Conservation (phyloP, 176 grass and related monocot genomes). For the Bonia amplexicaulis region DNA sequence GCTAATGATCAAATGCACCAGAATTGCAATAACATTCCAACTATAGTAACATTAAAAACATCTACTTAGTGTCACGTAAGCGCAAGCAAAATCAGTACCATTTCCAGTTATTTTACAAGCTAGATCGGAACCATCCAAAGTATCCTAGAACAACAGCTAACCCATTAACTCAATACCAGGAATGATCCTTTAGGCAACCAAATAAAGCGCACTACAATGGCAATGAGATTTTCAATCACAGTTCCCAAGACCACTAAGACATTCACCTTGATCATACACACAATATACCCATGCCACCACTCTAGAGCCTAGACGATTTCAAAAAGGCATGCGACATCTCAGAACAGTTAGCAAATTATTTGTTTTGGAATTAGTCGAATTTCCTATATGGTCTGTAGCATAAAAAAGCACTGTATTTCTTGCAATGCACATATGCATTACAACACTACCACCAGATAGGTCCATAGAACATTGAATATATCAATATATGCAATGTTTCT, state of each 20-base stretch:
- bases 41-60: constrained; percentile 8
- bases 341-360: background rate
- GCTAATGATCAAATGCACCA: constrained; percentile 2
- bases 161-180: constrained; percentile 7
- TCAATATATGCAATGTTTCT: background rate
- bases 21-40: background rate
- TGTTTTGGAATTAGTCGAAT: background rate
- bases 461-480: background rate
- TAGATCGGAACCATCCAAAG: background rate
- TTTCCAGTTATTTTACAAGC: constrained; percentile 13
- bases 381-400: background rate
- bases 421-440: background rate
- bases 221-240: background rate
- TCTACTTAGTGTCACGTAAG: background rate
- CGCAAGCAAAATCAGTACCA: background rate
- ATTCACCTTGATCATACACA: background rate
- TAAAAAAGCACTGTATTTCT: constrained; percentile 1
- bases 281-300: background rate
- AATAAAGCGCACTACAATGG: background rate
- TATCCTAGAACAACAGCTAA: background rate
- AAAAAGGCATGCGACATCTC: background rate
- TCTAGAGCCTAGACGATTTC: background rate
- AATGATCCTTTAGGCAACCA: background rate
- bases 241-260: background rate
- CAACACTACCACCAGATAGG: background rate